A percentile compares a stretch with the other conserved stretches of the same genome.
These are phyloP conservation scores for Colletotrichum sp. DNA, from an alignment of 2,329 filamentous ascomycete species.

Conservation along the genomic window DNA sequence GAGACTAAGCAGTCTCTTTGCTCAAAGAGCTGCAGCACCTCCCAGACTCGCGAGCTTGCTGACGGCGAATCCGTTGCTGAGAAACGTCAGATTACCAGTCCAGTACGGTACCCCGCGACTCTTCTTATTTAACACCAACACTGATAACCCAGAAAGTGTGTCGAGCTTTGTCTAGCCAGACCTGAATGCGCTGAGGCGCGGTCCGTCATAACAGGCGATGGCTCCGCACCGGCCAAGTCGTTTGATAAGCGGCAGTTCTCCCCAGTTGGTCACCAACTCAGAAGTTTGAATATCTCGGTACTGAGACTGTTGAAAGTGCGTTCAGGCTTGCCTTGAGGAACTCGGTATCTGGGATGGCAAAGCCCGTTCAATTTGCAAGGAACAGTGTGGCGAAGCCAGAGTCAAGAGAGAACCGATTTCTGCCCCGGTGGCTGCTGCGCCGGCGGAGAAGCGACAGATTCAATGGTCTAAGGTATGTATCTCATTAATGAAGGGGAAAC, in stretches of 20 bases:
- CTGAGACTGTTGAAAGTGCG: not conserved
- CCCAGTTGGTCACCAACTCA: not conserved
- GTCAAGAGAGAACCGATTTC: not conserved
- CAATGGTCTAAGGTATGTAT: not conserved
- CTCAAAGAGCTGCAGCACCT: not conserved
- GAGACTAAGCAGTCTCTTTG: not conserved
- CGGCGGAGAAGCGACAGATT: not conserved
- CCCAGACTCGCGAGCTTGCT: not conserved
- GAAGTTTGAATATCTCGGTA: not conserved
- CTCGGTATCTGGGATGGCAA: not conserved
- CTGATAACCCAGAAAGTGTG: not conserved
- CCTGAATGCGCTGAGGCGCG: not conserved
- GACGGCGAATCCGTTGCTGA: rapidly evolving
- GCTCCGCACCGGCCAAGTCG: not conserved
- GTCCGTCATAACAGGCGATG: not conserved
- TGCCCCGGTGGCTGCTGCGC: not conserved
- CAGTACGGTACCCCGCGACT: rapidly evolving
- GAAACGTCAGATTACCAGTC: not conserved
- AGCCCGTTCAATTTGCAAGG: not conserved
- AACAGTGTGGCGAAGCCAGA: not conserved
- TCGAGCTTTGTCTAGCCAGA: not conserved
- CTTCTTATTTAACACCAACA: not conserved
- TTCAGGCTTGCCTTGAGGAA: not conserved
- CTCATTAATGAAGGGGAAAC: no score
- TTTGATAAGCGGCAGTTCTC: not conserved